Percentiles rank a stretch among this genome's conserved stretches.
Evolutionary conservation across 2,329 filamentous ascomycete genomes (phyloP).

Genomic region (Claviceps arundinis): DNA sequence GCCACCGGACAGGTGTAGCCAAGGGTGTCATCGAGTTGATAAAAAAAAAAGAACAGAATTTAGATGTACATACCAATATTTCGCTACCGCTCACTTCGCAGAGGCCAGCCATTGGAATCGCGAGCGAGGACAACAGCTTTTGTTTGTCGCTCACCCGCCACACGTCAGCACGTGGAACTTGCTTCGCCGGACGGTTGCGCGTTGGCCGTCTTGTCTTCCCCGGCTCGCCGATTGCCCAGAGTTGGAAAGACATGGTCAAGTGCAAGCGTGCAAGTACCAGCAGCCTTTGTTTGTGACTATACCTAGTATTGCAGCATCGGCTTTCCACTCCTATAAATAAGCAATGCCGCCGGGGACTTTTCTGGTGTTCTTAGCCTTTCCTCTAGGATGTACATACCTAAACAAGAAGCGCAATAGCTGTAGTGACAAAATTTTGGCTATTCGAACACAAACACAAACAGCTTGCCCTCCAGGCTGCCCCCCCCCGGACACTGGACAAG

Average conservation of each 20-base stretch:
- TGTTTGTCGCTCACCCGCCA: conserved; percentile 3
- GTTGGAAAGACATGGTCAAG: background rate
- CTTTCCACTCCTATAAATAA: background rate
- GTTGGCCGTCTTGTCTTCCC: conserved; percentile 3
- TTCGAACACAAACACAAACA: too few species aligned
- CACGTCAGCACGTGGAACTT: conserved; percentile 5
- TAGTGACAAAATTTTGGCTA: background rate
- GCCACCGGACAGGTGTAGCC: background rate
- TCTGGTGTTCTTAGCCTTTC: too few species aligned
- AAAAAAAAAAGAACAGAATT: background rate
- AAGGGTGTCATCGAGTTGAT: background rate
- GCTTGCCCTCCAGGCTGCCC: too few species aligned
- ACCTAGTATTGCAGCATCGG: background rate
- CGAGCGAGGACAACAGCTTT: background rate
- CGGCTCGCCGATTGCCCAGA: conserved; percentile 1
- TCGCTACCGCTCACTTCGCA: background rate
- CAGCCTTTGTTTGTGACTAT: background rate
- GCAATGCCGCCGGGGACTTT: background rate
- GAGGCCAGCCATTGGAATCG: background rate
- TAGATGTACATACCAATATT: background rate
- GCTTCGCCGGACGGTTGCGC: conserved; percentile 1
- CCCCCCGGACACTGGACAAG: too few species aligned
- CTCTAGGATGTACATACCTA: too few species aligned
- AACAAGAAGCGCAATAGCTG: too few species aligned
- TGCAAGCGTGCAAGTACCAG: background rate